These are phyloP conservation scores for Eucalyptus viminalis DNA, from an alignment of 345 rosid species.

Conservation along the genomic window DNA sequence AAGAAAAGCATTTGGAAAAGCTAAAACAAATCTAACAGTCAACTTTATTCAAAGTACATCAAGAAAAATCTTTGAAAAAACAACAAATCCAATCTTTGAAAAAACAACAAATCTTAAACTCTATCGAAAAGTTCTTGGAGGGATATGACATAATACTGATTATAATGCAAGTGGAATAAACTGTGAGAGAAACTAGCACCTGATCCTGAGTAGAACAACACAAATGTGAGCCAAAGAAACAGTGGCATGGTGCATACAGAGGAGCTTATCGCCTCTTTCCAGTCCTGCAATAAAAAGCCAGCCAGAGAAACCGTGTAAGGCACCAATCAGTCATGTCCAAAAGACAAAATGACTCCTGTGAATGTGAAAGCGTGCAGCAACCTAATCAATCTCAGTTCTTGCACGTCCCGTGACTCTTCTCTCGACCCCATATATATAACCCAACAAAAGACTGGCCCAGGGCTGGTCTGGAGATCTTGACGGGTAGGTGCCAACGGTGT, in stretches of 20 bases:
- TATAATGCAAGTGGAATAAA: neutral
- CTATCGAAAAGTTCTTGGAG: neutral
- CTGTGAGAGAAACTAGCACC: neutral
- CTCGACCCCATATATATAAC: slow-evolving; percentile 3
- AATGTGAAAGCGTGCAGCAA: neutral
- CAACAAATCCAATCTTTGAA: neutral
- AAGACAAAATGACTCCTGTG: neutral
- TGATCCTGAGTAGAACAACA: neutral
- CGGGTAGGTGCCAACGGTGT: neutral
- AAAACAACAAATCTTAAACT: neutral
- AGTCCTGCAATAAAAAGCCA: neutral
- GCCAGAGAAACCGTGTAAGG: neutral
- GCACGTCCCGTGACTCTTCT: neutral
- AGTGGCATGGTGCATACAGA: neutral
- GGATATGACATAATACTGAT: neutral
- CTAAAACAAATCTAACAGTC: neutral
- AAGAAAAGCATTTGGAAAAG: neutral
- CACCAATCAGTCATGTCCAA: neutral
- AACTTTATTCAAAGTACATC: neutral
- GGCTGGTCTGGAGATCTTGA: neutral
- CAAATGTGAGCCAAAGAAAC: neutral
- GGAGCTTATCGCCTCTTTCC: neutral
- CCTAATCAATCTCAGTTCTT: neutral
- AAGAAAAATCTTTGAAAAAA: neutral
- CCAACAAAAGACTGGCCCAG: neutral